Evolutionary conservation across 129 eudicot species (phyloP), one percentile per base, ranked within the genome.

Genomic region (Cynara cardunculus): DNA sequence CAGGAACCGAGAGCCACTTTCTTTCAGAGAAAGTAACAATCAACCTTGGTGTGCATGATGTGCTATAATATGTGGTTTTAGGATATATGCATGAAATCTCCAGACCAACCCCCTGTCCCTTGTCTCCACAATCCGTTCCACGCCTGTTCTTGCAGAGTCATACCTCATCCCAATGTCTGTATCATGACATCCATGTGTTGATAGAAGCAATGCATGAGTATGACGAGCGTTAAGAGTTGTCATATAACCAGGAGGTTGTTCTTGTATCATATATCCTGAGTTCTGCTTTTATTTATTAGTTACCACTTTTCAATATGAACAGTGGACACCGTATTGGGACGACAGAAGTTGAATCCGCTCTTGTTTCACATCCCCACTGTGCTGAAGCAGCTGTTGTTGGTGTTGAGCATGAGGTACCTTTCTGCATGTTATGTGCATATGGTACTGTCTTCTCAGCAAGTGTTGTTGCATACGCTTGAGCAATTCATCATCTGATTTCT

Each of bases 331-430:
- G 99, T 12, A 96, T 96, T 84, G 98, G 99, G 74, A 93, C 99
- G 3, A 93, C 99, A 53, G 99, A 96, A 89, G 99, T 96, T 80
- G 99, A 96, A 88, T 96, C 99, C 25, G 99, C 99, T 69, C 85
- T 96, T 72, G 97, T 96, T 89, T 96, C 97, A 61, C 99, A 96
- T 81, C 95, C 97, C 21, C 97, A 91, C 6, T 96, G 99, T 78
- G 87, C 98, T 75, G 99, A 96, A 89, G 99, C 99, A 73, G 99
- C 99, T 74, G 99, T 96, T 25, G 99, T 96, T 79, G 99, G 97
- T 71, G 90, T 96, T 86, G 99, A 96, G 77, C 99, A 96, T 80
- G 99, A 91, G 99, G 99, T 92, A 87, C 34, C 22, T 64, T 12
- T 18, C 32, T 34, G 72, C 84, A 30, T 59, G 71, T 53, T 46